phyloP scores from a whole-genome alignment of 345 rosid species.

The Carallia brachiata region DNA sequence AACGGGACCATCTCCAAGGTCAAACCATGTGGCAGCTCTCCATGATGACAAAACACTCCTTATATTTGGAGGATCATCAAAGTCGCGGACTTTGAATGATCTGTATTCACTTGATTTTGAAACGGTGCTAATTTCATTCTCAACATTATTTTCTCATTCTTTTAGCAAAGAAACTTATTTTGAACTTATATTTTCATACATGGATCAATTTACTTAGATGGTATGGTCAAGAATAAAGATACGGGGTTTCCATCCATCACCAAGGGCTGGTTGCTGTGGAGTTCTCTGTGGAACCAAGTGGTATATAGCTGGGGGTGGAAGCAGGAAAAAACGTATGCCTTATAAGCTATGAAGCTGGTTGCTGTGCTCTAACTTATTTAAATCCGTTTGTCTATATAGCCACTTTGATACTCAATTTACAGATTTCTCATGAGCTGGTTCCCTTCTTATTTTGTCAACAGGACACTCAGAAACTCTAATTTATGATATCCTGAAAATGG shows the following conservation, averaged over 20 bases:
- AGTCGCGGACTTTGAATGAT: slow-evolving; percentile 81
- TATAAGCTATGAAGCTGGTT: slow-evolving; percentile 16
- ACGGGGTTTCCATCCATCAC: slow-evolving; percentile 89
- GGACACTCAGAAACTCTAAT: slow-evolving; percentile 89
- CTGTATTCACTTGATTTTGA: slow-evolving; percentile 95
- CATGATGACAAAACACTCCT: slow-evolving; percentile 73
- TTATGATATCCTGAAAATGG: slow-evolving; percentile 65
- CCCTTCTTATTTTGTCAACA: slow-evolving; percentile 26
- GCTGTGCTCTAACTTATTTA: background rate
- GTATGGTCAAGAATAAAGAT: slow-evolving; percentile 94
- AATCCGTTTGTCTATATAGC: background rate
- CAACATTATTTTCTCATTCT: slow-evolving; percentile 2
- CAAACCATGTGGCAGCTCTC: slow-evolving; percentile 85
- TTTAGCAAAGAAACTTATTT: background rate
- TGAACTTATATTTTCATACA: slow-evolving; percentile 6
- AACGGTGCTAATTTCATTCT: slow-evolving; percentile 45
- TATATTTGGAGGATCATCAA: slow-evolving; percentile 86
- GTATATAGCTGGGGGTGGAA: slow-evolving; percentile 98
- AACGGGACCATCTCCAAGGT: slow-evolving; percentile 80
- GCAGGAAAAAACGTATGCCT: slow-evolving; percentile 82
- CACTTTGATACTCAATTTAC: background rate
- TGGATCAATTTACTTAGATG: slow-evolving; percentile 49
- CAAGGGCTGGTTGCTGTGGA: slow-evolving; percentile 92
- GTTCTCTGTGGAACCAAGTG: slow-evolving; percentile 87
- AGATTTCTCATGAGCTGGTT: background rate